A percentile compares a stretch with the other conserved stretches of the same genome.
phyloP scores from a whole-genome alignment of 352 stramenopile genomes.

The Phytophthora cryptogea region DNA sequence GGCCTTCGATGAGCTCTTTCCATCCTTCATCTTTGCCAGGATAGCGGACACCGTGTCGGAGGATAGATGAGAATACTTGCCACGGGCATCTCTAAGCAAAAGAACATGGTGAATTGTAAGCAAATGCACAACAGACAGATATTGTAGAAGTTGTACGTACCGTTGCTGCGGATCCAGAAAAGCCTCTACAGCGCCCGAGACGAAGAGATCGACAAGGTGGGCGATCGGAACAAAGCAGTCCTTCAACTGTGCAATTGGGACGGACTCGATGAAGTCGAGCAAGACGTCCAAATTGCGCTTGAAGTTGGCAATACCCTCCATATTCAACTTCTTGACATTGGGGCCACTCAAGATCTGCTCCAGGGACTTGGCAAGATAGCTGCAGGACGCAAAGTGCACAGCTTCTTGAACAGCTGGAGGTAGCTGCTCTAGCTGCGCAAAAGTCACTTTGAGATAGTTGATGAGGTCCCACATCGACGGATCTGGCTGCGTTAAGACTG shows the following conservation, averaged over 20 bases:
- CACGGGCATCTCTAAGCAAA: constrained; percentile 44
- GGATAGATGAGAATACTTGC: constrained; percentile 71
- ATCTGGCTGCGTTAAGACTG: constrained; percentile 64
- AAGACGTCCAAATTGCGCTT: constrained; percentile 79
- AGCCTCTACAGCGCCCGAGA: constrained; percentile 60
- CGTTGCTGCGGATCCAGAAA: constrained; percentile 69
- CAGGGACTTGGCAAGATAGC: constrained; percentile 77
- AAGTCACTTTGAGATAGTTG: constrained; percentile 85
- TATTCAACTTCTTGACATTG: constrained; percentile 70
- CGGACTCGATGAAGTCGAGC: constrained; percentile 62
- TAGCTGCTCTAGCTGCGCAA: constrained; percentile 63
- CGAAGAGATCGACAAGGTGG: constrained; percentile 70
- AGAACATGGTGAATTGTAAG: background rate
- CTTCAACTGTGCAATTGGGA: constrained; percentile 61
- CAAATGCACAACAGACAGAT: constrained; percentile 2
- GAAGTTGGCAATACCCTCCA: constrained; percentile 74
- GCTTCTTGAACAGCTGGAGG: constrained; percentile 62
- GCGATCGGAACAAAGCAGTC: constrained; percentile 70
- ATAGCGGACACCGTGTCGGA: constrained; percentile 67
- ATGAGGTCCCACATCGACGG: constrained; percentile 85
- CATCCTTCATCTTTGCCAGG: constrained; percentile 76
- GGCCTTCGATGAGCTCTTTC: constrained; percentile 52
- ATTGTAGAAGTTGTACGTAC: constrained; percentile 24
- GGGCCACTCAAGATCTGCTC: constrained; percentile 69
- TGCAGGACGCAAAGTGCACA: constrained; percentile 78